phyloP scores from a whole-genome alignment of 352 stramenopile species.

The Phytophthora colocasiae region DNA sequence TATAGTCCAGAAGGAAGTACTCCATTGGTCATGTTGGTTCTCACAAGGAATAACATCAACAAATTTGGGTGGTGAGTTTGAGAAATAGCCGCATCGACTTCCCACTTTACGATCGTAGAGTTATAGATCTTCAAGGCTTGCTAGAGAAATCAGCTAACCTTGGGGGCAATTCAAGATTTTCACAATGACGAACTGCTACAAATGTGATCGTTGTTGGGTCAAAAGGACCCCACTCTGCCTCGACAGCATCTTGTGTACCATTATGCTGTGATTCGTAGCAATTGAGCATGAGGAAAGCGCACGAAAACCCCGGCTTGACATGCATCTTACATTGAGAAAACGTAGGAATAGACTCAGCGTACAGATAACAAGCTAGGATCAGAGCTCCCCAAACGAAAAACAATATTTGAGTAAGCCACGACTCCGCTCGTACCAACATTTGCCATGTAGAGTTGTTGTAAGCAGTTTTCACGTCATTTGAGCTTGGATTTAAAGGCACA shows the following conservation, averaged over 20 bases:
- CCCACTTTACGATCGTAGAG: too few relatives aligned
- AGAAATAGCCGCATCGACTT: too few relatives aligned
- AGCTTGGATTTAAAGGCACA: neutral
- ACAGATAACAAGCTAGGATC: slow-evolving; percentile 30
- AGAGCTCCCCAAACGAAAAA: slow-evolving; percentile 31
- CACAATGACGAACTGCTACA: too few relatives aligned
- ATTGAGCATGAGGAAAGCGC: slow-evolving; percentile 34
- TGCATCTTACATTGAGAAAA: slow-evolving; percentile 30
- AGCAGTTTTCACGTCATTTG: neutral
- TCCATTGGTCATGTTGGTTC: too few relatives aligned
- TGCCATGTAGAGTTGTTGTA: neutral
- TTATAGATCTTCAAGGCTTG: too few relatives aligned
- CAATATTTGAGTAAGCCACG: neutral
- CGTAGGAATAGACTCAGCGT: slow-evolving; percentile 2
- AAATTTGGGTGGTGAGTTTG: too few relatives aligned
- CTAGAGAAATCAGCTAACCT: too few relatives aligned
- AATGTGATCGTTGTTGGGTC: too few relatives aligned
- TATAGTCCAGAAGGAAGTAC: too few relatives aligned
- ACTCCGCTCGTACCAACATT: neutral
- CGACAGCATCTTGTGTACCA: slow-evolving; percentile 18
- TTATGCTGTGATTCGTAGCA: slow-evolving; percentile 19
- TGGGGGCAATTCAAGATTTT: too few relatives aligned
- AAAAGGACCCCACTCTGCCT: too few relatives aligned
- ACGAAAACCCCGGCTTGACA: slow-evolving; percentile 44
- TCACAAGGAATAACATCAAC: too few relatives aligned